Evolutionary conservation across 2,329 filamentous ascomycete species (phyloP), one percentile per base, ranked within the genome.

Genomic region (Epichloe baconii): DNA sequence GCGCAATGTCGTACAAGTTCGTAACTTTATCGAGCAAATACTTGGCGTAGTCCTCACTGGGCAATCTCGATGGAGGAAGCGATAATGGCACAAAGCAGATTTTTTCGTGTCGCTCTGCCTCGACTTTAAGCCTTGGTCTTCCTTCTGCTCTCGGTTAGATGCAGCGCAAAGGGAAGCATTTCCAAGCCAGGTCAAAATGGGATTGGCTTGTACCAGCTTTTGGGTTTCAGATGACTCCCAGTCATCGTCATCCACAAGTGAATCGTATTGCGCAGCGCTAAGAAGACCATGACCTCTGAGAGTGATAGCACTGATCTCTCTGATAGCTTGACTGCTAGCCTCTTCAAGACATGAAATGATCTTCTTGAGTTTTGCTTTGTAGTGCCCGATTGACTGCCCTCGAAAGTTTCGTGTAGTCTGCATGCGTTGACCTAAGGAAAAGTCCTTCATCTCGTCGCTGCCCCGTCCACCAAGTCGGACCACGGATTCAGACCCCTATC

Each of bases 381-480:
- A 37, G 4, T 21, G 36, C 45, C 17, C 1, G 23, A 11, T 5
- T 46, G 51, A 45, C 45, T 46, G 3, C 55, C 47, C 37, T 57
- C 60, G 1, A 56, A 59, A 3, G 54, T 57, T 41, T 57, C 53
- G 17, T 77, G 75, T 1, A 3, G 15, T 40, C 4, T 35, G 34
- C 49, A 49, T 49, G 12, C 47, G 38, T 19, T 49, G 12, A 10
- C 35, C 14, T 26, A 89, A 66, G 52, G 83, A 77, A 61, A 73
- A 88, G 3, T 94, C 60, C 0, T 81, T 88, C 14, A 80, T 76
- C 49, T 78, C 71, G 54, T 80, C 80, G 56, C 94, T 82, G 0
- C 76, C 73, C 0, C 85, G 77, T 2, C 83, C 81, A 42, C 88
- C 88, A 10, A 79, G 61, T 2, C 76, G 73, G 10, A 72, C 68